Evolutionary conservation across 495 filamentous ascomycete species (phyloP), one percentile per base, ranked within the genome.

Genomic region (Aspergillus wentii): DNA sequence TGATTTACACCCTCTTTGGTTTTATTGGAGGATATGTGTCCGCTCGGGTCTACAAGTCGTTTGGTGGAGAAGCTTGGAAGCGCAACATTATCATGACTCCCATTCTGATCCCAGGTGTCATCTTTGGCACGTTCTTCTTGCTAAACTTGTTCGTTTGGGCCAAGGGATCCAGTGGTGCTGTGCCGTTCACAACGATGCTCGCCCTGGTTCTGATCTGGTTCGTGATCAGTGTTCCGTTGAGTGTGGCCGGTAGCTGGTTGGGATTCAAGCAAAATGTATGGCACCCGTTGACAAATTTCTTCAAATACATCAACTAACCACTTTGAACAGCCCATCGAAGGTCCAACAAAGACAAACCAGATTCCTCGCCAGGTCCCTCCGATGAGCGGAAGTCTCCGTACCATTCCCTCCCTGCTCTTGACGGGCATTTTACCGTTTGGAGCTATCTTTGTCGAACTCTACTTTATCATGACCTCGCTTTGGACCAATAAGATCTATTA

Each of bases 401-500:
- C 86, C 0, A 66, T 94, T 8, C 91, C 91, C 0, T 90, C 84
- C 33, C 86, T 94, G 74, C 72, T 95, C 17, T 71, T 95, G 17
- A 90, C 88, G 15, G 94, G 92, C 21, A 80, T 96, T 34, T 72
- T 96, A 10, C 94, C 94, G 8, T 98, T 98, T 49, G 87, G 83
- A 30, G 89, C 92, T 30, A 96, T 98, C 63, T 95, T 94, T 44
- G 88, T 97, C 27, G 94, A 98, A 62, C 80, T 98, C 10, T 95
- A 92, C 75, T 95, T 95, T 63, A 95, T 98, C 66, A 92, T 96
- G 86, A 90, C 80, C 64, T 89, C 83, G 8, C 87, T 98, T 54
- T 98, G 92, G 92, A 90, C 88, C 61, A 86, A 80, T 71, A 91
- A 91, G 69, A 87, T 98, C 40, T 98, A 98, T 71, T 98, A 98